Conservation (phyloP, 1,284 basidiomycete species). For the Ganoderma sinense region DNA sequence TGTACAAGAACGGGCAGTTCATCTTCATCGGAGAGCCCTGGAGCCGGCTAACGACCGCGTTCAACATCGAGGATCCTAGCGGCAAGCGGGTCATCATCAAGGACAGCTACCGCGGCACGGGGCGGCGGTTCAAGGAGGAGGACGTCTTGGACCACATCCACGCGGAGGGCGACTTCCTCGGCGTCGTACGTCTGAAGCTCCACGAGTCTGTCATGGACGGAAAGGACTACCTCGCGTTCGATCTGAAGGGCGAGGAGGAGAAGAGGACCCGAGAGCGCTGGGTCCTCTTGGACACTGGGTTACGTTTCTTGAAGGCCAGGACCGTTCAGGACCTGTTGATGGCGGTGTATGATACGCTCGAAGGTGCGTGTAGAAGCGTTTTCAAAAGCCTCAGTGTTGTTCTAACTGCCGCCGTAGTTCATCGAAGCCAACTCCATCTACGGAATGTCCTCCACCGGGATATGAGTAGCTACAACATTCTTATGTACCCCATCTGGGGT, state of each 20-base stretch:
- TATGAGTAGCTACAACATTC: constrained; percentile 1
- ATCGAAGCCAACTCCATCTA: background rate
- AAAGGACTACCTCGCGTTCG: no score
- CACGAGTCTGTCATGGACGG: background rate
- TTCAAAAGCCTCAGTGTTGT: no score
- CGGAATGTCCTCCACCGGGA: constrained; percentile 1
- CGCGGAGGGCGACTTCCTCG: background rate
- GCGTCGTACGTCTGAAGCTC: background rate
- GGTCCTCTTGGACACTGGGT: background rate
- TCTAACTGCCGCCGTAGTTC: background rate
- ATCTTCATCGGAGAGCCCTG: constrained; percentile 1
- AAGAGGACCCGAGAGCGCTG: background rate
- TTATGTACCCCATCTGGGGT: constrained; percentile 4
- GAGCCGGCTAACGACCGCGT: background rate
- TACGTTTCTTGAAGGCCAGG: background rate
- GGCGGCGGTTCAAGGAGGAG: background rate
- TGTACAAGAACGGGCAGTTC: background rate
- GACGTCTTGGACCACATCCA: background rate
- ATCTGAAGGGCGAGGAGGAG: background rate
- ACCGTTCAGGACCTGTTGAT: background rate
- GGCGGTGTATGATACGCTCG: background rate
- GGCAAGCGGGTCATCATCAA: constrained; percentile 5
- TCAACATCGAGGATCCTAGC: background rate
- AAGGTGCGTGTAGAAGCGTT: background rate
- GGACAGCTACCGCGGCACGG: background rate